phyloP scores from a whole-genome alignment of 2,329 filamentous ascomycete genomes.

The Nigrograna mackinnonii region DNA sequence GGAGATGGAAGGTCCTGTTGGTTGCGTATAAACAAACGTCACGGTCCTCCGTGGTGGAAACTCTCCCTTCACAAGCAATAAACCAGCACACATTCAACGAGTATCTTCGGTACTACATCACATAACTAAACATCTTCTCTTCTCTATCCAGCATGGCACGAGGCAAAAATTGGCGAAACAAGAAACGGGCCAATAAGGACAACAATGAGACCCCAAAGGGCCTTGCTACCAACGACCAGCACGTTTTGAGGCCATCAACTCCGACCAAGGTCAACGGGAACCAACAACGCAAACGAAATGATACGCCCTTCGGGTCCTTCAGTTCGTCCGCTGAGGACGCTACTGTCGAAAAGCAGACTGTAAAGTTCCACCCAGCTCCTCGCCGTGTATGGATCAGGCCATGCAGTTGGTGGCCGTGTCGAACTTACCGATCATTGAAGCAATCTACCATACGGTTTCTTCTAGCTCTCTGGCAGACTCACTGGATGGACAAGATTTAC shows the following conservation, averaged over 20 bases:
- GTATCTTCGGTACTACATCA: slow-evolving; percentile 26
- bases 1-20: no score
- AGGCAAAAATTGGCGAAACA: slow-evolving; percentile 19
- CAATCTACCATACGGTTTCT: slow-evolving; percentile 11
- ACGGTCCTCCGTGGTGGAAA: no score
- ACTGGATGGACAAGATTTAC: slow-evolving; percentile 17
- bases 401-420: slow-evolving; percentile 27
- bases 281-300: background rate
- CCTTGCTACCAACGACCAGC: no score
- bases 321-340: background rate
- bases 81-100: no score
- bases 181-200: slow-evolving; percentile 7
- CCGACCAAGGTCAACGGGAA: slow-evolving; percentile 2
- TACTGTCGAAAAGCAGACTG: background rate
- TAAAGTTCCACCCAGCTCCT: no score
- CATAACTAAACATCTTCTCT: slow-evolving; percentile 17
- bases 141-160: slow-evolving; percentile 4
- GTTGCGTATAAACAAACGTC: no score
- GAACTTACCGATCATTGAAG: slow-evolving; percentile 12
- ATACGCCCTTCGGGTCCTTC: background rate
- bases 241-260: no score
- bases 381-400: background rate
- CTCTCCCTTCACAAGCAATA: no score
- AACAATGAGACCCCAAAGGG: no score
- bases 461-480: slow-evolving; percentile 10